Conservation (phyloP, 2,329 filamentous ascomycete species). For the Diaporthe caulivora region DNA sequence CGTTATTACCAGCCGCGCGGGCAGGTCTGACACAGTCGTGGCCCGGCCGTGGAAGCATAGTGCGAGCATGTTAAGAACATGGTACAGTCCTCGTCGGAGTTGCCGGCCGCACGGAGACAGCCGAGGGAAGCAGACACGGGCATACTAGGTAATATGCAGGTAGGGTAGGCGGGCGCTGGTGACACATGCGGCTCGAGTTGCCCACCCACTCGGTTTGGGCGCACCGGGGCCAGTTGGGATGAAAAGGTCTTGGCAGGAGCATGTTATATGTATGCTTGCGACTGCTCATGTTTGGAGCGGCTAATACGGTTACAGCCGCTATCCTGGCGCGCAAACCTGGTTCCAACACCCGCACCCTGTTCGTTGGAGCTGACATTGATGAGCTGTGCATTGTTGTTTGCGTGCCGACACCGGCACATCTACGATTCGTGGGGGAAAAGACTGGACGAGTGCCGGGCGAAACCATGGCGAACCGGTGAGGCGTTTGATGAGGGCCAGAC, state of each 20-base stretch:
- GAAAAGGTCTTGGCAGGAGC: slow-evolving; percentile 31
- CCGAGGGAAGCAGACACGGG: slow-evolving; percentile 13
- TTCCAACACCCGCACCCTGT: neutral
- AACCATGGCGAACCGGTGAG: neutral
- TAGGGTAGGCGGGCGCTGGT: neutral
- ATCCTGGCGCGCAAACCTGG: slow-evolving; percentile 8
- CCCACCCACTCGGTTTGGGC: neutral
- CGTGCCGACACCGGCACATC: slow-evolving; percentile 4
- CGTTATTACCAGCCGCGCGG: slow-evolving; percentile 10
- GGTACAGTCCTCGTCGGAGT: slow-evolving; percentile 7
- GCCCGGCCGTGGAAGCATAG: slow-evolving; percentile 3
- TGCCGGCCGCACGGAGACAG: slow-evolving; percentile 20
- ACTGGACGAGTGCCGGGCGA: slow-evolving; percentile 8
- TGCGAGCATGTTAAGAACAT: slow-evolving; percentile 24
- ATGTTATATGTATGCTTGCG: slow-evolving; percentile 29
- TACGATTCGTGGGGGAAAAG: slow-evolving; percentile 10
- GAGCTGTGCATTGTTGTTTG: slow-evolving; percentile 7
- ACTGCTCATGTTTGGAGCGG: slow-evolving; percentile 33
- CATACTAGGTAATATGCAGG: neutral
- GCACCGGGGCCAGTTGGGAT: neutral
- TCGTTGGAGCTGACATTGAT: neutral
- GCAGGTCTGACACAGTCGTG: slow-evolving; percentile 12
- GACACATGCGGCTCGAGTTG: slow-evolving; percentile 23
- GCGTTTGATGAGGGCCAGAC: neutral
- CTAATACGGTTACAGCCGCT: slow-evolving; percentile 20